Percentiles rank a stretch among this genome's conserved stretches.
These are phyloP conservation scores for Starmera pachycereana DNA, from an alignment of 805 yeast species.

Conservation along the genomic window DNA sequence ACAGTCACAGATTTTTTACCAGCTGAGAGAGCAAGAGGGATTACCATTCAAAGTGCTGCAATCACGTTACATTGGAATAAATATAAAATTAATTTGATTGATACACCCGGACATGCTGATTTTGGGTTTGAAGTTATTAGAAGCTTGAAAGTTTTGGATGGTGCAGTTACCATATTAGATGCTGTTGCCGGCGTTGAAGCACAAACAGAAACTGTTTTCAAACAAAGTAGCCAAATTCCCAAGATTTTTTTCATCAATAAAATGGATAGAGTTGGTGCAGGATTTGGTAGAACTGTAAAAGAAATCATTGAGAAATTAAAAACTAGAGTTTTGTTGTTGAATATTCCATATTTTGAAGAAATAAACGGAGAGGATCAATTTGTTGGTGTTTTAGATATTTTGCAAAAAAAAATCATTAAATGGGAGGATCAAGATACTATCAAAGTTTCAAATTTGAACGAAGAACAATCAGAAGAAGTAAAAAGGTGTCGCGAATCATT, in stretches of 20 bases:
- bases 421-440: constrained; percentile 43
- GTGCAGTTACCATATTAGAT: constrained; percentile 86
- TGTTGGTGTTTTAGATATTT: constrained; percentile 66
- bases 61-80: constrained; percentile 81
- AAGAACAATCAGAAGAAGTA: constrained; percentile 36
- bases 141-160: constrained; percentile 84
- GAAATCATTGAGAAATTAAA: constrained; percentile 70
- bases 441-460: constrained; percentile 32
- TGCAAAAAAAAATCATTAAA: constrained; percentile 46
- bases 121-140: constrained; percentile 91
- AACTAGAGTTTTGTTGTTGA: constrained; percentile 66
- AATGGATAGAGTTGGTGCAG: constrained; percentile 96
- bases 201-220: constrained; percentile 96
- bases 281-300: constrained; percentile 79
- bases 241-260: constrained; percentile 76
- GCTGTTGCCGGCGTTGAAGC: constrained; percentile 98
- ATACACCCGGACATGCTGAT: constrained; percentile 98
- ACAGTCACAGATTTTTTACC: constrained; percentile 90
- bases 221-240: constrained; percentile 73
- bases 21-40: constrained; percentile 86
- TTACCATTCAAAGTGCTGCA: constrained; percentile 95
- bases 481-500: constrained; percentile 56
- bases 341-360: constrained; percentile 59
- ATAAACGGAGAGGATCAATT: constrained; percentile 30
- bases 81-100: constrained; percentile 75